phyloP scores from a whole-genome alignment of 2,329 filamentous ascomycete species.

The Alternaria tenuissima region DNA sequence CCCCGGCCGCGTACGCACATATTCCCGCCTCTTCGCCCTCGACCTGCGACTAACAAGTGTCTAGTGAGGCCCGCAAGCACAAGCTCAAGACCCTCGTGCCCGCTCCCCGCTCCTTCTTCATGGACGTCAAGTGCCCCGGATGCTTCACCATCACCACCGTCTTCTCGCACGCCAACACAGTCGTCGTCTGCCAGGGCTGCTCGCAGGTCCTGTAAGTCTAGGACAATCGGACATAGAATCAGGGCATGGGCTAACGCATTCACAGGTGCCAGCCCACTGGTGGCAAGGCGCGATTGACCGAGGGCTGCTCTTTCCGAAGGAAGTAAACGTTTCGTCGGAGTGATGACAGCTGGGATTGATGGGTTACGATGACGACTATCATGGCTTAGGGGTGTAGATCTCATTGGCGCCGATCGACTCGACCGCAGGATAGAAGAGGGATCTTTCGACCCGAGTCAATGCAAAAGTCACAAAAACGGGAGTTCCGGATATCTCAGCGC shows the following conservation, averaged over 20 bases:
- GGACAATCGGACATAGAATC: conserved; percentile 6
- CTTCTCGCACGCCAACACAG: conserved; percentile 99
- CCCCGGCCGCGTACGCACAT: conserved; percentile 73
- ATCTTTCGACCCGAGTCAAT: conserved; percentile 54
- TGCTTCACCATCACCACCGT: conserved; percentile 99
- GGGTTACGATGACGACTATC: conserved; percentile 51
- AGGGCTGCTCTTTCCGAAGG: conserved; percentile 99
- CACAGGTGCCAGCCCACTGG: conserved; percentile 90
- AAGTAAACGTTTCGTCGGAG: conserved; percentile 75
- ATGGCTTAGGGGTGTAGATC: conserved; percentile 51
- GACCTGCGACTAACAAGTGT: conserved; percentile 38
- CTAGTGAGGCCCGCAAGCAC: conserved; percentile 95
- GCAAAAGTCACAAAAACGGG: conserved; percentile 52
- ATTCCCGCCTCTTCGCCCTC: conserved; percentile 19
- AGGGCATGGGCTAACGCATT: conserved; percentile 35
- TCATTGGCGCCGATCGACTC: conserved; percentile 53
- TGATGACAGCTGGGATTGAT: conserved; percentile 43
- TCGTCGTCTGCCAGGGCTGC: conserved; percentile 99
- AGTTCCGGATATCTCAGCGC: conserved; percentile 57
- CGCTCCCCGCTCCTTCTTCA: conserved; percentile 98
- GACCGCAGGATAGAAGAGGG: conserved; percentile 56
- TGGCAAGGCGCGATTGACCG: conserved; percentile 98
- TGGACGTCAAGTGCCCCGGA: conserved; percentile 99
- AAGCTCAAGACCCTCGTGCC: conserved; percentile 99
- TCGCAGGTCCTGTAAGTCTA: conserved; percentile 81